These are phyloP conservation scores for Cyclospora cayetanensis DNA, from an alignment of 169 alveolate genomes.

Conservation along the genomic window DNA sequence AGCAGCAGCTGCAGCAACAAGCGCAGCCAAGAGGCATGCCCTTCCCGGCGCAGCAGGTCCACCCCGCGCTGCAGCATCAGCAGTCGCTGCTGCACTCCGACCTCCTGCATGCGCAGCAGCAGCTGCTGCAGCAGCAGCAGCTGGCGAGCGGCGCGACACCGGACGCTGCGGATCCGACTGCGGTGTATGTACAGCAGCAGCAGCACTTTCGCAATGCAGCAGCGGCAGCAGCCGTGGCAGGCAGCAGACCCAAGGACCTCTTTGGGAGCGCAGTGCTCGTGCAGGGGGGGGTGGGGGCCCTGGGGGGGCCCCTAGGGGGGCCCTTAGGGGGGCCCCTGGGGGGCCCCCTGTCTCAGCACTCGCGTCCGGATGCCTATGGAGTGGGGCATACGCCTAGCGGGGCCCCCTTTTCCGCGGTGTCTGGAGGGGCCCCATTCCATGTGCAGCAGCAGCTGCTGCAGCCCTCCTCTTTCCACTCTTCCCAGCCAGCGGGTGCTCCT, in stretches of 20 bases:
- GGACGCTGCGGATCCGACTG: not conserved
- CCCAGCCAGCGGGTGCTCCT: not conserved
- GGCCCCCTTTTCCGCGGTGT: not conserved
- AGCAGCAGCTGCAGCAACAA: constrained; percentile 19
- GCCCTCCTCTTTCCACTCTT: not conserved
- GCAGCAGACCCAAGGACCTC: not conserved
- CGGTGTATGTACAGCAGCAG: not conserved
- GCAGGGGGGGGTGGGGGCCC: not conserved
- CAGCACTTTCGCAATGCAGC: not conserved
- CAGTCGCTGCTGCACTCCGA: not conserved
- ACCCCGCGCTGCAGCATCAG: constrained; percentile 25
- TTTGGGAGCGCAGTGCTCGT: not conserved
- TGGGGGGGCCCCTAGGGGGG: not conserved
- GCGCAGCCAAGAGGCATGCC: too few relatives aligned
- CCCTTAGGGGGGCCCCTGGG: too few relatives aligned
- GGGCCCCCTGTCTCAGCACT: too few relatives aligned
- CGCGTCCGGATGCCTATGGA: too few relatives aligned
- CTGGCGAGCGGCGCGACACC: not conserved
- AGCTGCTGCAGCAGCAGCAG: not conserved
- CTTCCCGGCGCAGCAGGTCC: too few relatives aligned
- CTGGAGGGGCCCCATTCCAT: not conserved
- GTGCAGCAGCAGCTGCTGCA: constrained; percentile 45
- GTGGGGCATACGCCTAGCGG: too few relatives aligned
- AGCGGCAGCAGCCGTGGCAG: not conserved
- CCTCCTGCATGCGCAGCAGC: constrained; percentile 45